Conservation (phyloP, 768 basidiomycete genomes). For the Tricholoma sp. region DNA sequence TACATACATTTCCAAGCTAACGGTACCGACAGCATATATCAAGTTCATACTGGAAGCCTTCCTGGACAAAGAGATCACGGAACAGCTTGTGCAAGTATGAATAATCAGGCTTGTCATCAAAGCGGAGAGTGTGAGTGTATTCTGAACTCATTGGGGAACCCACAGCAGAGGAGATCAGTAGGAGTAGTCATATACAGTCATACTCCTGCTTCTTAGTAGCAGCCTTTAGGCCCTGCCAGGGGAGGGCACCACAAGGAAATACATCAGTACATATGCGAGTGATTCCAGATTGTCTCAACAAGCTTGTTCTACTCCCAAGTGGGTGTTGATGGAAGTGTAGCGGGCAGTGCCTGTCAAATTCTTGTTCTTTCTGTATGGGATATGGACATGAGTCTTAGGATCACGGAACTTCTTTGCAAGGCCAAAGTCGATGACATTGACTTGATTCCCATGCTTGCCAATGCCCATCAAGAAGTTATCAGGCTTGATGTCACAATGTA, state of each 20-base stretch:
- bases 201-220: conserved; percentile 99
- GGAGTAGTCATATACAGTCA: conserved; percentile 99
- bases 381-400: conserved; percentile 99
- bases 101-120: too few relatives aligned
- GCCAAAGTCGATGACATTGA: too few relatives aligned
- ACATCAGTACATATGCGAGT: conserved; percentile 99
- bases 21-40: too few relatives aligned
- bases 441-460: too few relatives aligned
- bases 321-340: too few relatives aligned
- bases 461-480: too few relatives aligned
- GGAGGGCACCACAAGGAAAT: conserved; percentile 99
- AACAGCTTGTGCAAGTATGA: conserved; percentile 99
- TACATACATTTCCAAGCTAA: too few relatives aligned
- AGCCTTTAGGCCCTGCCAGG: conserved; percentile 96
- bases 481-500: conserved; percentile 95
- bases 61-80: conserved; percentile 95
- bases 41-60: conserved; percentile 99
- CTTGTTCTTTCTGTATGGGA: too few relatives aligned
- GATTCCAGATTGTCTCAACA: too few relatives aligned
- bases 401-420: too few relatives aligned
- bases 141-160: conserved; percentile 99
- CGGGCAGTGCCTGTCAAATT: too few relatives aligned
- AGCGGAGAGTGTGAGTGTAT: conserved; percentile 98
- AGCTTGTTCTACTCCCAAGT: too few relatives aligned
- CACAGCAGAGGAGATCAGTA: conserved; percentile 93